Evolutionary conservation across 192 early-diverging fungal genomes (phyloP).

Genomic region (Allomyces javanicus): DNA sequence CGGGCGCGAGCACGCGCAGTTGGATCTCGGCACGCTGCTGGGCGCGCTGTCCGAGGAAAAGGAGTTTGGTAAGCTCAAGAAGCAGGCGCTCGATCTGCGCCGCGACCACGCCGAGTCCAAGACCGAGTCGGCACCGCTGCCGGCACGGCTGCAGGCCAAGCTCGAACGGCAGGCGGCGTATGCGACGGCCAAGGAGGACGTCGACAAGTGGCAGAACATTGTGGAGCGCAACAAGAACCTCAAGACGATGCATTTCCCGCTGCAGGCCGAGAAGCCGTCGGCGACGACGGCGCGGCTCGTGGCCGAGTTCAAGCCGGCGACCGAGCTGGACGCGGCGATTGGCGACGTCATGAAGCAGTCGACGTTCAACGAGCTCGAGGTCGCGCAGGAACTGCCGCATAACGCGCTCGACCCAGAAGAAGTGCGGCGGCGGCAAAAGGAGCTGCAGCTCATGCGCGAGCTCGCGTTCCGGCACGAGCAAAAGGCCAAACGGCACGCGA

Average conservation of each 20-base stretch:
- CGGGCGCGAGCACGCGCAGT: slow-evolving; percentile 31
- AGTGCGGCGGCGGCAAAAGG: slow-evolving; percentile 44
- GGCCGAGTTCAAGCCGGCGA: slow-evolving; percentile 21
- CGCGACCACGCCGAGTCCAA: slow-evolving; percentile 16
- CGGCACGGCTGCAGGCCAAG: slow-evolving; percentile 62
- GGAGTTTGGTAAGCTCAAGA: slow-evolving; percentile 43
- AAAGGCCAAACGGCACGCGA: slow-evolving; percentile 74
- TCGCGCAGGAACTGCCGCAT: slow-evolving; percentile 68
- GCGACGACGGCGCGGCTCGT: slow-evolving; percentile 6
- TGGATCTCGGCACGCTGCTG: slow-evolving; percentile 58
- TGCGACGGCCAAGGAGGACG: slow-evolving; percentile 53
- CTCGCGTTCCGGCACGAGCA: slow-evolving; percentile 83
- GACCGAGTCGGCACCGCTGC: slow-evolving; percentile 52
- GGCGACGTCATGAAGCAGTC: slow-evolving; percentile 40
- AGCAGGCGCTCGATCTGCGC: slow-evolving; percentile 33
- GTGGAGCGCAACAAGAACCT: slow-evolving; percentile 67
- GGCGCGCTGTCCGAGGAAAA: slow-evolving; percentile 37
- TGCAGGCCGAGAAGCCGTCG: slow-evolving; percentile 6
- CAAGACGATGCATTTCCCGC: slow-evolving; percentile 60
- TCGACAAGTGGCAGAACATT: slow-evolving; percentile 65
- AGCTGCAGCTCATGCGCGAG: slow-evolving; percentile 77
- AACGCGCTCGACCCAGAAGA: slow-evolving; percentile 69
- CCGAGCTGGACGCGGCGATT: slow-evolving; percentile 62
- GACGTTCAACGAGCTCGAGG: slow-evolving; percentile 53
- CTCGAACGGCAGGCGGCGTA: slow-evolving; percentile 73